Base-by-base conservation (phyloP, 1,284 basidiomycete genomes). In the Waitea zeae region DNA sequence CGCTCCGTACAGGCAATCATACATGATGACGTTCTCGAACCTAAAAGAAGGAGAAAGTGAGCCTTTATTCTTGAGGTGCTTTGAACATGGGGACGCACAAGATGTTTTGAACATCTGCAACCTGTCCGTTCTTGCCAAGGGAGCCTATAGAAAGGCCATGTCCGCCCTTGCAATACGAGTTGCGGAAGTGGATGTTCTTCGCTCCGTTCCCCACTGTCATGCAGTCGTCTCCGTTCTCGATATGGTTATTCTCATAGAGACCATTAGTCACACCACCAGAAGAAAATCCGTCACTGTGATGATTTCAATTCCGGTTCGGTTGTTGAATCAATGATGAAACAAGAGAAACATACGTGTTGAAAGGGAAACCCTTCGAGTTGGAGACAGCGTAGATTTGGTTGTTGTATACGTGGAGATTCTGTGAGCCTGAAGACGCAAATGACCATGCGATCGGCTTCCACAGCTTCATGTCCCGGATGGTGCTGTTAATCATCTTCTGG, bases 331-430 rank as follows among this genome's bases (percentile, higher is more conserved):
- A n/a, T n/a, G n/a, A n/a, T n/a, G n/a, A n/a, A n/a, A n/a, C n/a
- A n/a, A n/a, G n/a, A n/a, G n/a, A n/a, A n/a, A n/a, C n/a, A n/a
- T 49, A 70, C 64, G 69, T 74, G 42, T 75, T 73, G 52, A 71
- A 73, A 3, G 70, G 70, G 54, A 72, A 11, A 45, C 46, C 19
- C 33, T 29, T 34, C 18, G 51, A 61, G 43, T 57, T 55, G 2
- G 70, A 71, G 3, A 59, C 46, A 0, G 70, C 69, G 3, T 64
- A 33, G 22, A 73, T 72, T 36, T 48, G 57, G 45, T 71, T 74
- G 43, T 70, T 64, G 49, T 56, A 68, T 1, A 54, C 56, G 36
- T 70, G 64, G 3, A 73, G 15, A 39, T 71, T 64, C 15, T 46
- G 51, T 0, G 64, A 59, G 18, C 63, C 63, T 34, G 61, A 64